Conservation (phyloP, 2,329 filamentous ascomycete genomes). For the Arthrobotrys musiformis region DNA sequence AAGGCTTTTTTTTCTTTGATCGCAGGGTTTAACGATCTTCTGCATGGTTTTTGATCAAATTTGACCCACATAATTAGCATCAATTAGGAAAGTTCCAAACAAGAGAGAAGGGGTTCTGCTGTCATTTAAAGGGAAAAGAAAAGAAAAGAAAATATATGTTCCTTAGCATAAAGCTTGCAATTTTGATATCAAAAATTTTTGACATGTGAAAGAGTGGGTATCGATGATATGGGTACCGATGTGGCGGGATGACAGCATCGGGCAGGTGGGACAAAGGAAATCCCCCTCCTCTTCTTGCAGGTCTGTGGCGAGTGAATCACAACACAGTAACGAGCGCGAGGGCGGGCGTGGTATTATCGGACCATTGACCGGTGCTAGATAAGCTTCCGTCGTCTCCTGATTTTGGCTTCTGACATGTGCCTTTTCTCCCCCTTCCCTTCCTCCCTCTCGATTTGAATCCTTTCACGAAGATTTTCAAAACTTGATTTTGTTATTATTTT, state of each 20-base stretch:
- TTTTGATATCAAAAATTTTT: not conserved
- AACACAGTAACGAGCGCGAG: slow-evolving; percentile 6
- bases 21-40: not conserved
- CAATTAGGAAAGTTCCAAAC: slow-evolving; percentile 33
- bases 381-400: not conserved
- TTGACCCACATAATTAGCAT: not conserved
- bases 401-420: slow-evolving; percentile 3
- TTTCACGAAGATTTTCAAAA: not conserved
- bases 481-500: not conserved
- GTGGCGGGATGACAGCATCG: not conserved
- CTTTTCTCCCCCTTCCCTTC: not conserved
- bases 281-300: too few species aligned
- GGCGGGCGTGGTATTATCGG: not conserved
- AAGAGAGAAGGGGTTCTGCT: not conserved
- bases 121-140: not conserved
- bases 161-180: not conserved
- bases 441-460: not conserved
- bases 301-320: slow-evolving; percentile 31
- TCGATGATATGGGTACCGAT: not conserved
- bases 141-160: not conserved
- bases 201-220: slow-evolving; percentile 16
- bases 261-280: slow-evolving; percentile 10
- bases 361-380: not conserved
- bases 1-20: too few species aligned
- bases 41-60: not conserved